Evolutionary conservation across 2,329 filamentous ascomycete species (phyloP), one percentile per base, ranked within the genome.

Genomic region (Orbilia javanica): DNA sequence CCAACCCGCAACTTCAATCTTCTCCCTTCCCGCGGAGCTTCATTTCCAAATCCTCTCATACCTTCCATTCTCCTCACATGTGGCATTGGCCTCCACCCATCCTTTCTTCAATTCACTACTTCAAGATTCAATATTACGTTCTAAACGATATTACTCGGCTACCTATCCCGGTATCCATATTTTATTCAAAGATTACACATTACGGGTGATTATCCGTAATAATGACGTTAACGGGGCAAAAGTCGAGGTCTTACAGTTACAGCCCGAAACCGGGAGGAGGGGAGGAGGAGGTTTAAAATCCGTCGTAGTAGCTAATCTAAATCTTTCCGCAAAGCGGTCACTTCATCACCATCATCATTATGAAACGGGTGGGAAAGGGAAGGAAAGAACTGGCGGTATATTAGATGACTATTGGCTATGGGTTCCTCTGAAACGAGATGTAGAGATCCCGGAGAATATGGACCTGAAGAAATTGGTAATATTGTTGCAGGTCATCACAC

Each of bases 31-130:
- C 27, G n/a, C 65, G 1, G 65, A 68, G 36, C 39, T 68, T 10
- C 65, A 68, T 25, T 34, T 34, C 65, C 65, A 68, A 60, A 68
- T 68, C 25, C 36, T 68, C 36, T 48, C 50, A 0, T 60, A 68
- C 36, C 65, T 68, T 25, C 36, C 50, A 22, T 68, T 55, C 7
- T 15, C 22, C 11, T 44, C 52, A 1, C 52, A 68, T 36, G 27
- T 60, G 1, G 3, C 34, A 8, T 13, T 60, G 2, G 5, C 34
- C 18, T 60, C 55, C 34, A 25, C 18, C 34, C 55, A 60, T 13
- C 55, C 31, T 1, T 42, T 42, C 55, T 60, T 60, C 20, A 13
- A 10, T 7, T 10, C 34, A 4, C 13, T 60, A 3, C 34, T 60
- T 3, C 55, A 60, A 42, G n/a, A 18, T 8, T 15, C 29, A 22